These are phyloP conservation scores for Pseudisothecium myosuroides DNA, from an alignment of 225 moss, liverwort and hornwort species.

Conservation along the genomic window DNA sequence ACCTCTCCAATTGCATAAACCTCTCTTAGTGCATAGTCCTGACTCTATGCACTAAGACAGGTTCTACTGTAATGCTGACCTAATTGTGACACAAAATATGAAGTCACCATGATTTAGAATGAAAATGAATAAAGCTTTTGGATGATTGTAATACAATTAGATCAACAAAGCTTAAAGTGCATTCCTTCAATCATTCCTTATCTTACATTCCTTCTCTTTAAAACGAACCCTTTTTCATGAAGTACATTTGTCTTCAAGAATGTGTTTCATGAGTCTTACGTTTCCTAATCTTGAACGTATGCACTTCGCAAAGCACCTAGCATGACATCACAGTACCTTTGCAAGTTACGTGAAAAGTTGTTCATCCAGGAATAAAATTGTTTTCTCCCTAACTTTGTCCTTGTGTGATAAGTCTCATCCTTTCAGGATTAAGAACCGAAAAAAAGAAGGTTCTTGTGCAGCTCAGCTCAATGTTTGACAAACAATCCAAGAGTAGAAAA, in stretches of 20 bases:
- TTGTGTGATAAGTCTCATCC: too few species aligned
- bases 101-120: neutral
- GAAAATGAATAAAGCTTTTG: neutral
- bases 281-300: neutral
- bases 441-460: neutral
- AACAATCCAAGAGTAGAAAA: neutral
- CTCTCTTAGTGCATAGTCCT: too few species aligned
- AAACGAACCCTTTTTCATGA: neutral
- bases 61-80: neutral
- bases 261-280: neutral
- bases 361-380: neutral
- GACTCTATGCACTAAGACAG: too few species aligned
- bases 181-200: too few species aligned
- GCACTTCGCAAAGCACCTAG: neutral
- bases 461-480: neutral
- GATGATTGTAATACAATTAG: neutral
- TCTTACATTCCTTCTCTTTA: neutral
- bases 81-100: neutral
- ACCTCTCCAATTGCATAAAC: too few species aligned
- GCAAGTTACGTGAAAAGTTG: neutral
- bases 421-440: too few species aligned
- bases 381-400: neutral
- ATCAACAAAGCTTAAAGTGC: neutral
- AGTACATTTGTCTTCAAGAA: neutral
- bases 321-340: too few species aligned